Evolutionary conservation across 1,284 basidiomycete genomes (phyloP).

Genomic region (Ustanciosporium gigantosporum): DNA sequence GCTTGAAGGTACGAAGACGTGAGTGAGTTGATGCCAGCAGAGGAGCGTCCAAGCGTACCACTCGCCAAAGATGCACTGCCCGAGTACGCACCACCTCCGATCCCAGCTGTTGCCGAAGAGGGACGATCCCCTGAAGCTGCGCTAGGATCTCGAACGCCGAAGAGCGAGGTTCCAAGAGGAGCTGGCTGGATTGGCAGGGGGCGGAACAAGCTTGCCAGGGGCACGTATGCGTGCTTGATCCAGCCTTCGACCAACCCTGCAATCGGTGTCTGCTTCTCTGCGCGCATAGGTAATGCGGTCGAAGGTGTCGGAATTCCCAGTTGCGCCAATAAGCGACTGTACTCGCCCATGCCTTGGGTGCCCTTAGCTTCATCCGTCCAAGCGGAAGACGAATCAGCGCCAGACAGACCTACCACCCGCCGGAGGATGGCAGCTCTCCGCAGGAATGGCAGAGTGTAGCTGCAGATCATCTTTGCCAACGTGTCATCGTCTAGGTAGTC

Average conservation of each 20-base stretch:
- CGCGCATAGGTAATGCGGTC: slow-evolving; percentile 45
- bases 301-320: slow-evolving; percentile 50
- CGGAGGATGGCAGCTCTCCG: slow-evolving; percentile 84
- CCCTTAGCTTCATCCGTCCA: neutral
- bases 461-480: slow-evolving; percentile 82
- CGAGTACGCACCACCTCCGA: slow-evolving; percentile 2
- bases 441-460: slow-evolving; percentile 91
- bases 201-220: slow-evolving; percentile 56
- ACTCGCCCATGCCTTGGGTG: slow-evolving; percentile 36
- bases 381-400: neutral
- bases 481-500: slow-evolving; percentile 55
- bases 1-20: slow-evolving; percentile 37
- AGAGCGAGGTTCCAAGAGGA: slow-evolving; percentile 21
- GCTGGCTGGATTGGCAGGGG: slow-evolving; percentile 54
- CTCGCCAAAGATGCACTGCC: slow-evolving; percentile 17
- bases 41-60: slow-evolving; percentile 15
- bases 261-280: slow-evolving; percentile 54
- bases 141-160: neutral
- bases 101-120: slow-evolving; percentile 15
- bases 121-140: slow-evolving; percentile 12
- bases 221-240: slow-evolving; percentile 59
- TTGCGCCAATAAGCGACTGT: slow-evolving; percentile 40
- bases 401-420: slow-evolving; percentile 67
- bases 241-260: slow-evolving; percentile 58
- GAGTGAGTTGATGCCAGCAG: slow-evolving; percentile 18